Evolutionary conservation across 2,329 filamentous ascomycete genomes (phyloP).

Genomic region (Gyromitra esculenta): DNA sequence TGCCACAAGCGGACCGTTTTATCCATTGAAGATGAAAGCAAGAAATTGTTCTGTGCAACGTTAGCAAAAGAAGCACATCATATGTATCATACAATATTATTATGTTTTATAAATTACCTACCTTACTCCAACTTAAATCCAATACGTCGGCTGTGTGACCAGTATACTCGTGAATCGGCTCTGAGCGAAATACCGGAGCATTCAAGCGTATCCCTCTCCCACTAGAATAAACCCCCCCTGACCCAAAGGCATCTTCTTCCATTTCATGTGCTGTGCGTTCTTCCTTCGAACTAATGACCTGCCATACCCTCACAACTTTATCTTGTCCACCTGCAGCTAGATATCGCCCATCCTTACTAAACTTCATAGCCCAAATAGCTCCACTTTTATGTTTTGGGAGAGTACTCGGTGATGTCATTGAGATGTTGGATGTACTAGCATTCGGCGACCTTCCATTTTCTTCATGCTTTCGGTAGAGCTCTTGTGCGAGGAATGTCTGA

Average conservation of each 20-base stretch:
- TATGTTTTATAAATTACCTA: slow-evolving; percentile 58
- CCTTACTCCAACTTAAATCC: slow-evolving; percentile 96
- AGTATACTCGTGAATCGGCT: slow-evolving; percentile 79
- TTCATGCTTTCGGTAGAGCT: slow-evolving; percentile 70
- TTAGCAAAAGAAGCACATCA: slow-evolving; percentile 38
- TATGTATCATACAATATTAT: slow-evolving; percentile 38
- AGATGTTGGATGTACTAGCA: slow-evolving; percentile 60
- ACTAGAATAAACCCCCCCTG: slow-evolving; percentile 51
- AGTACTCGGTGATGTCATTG: slow-evolving; percentile 53
- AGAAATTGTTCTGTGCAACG: slow-evolving; percentile 79
- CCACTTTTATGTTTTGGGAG: slow-evolving; percentile 61
- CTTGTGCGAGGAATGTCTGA: slow-evolving; percentile 88
- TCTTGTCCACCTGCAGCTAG: slow-evolving; percentile 93
- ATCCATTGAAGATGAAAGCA: slow-evolving; percentile 96
- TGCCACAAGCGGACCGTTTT: slow-evolving; percentile 97
- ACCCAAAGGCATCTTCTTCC: slow-evolving; percentile 67
- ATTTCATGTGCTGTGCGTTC: slow-evolving; percentile 79
- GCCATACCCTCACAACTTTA: slow-evolving; percentile 84
- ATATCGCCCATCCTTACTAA: slow-evolving; percentile 90
- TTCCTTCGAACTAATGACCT: slow-evolving; percentile 82
- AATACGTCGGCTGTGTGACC: slow-evolving; percentile 88
- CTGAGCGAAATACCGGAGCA: slow-evolving; percentile 86
- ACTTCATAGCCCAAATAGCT: slow-evolving; percentile 91
- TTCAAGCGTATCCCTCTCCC: slow-evolving; percentile 72
- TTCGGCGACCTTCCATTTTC: slow-evolving; percentile 59